phyloP scores from a whole-genome alignment of 208 protist genomes.

The Leishmania lainsoni region DNA sequence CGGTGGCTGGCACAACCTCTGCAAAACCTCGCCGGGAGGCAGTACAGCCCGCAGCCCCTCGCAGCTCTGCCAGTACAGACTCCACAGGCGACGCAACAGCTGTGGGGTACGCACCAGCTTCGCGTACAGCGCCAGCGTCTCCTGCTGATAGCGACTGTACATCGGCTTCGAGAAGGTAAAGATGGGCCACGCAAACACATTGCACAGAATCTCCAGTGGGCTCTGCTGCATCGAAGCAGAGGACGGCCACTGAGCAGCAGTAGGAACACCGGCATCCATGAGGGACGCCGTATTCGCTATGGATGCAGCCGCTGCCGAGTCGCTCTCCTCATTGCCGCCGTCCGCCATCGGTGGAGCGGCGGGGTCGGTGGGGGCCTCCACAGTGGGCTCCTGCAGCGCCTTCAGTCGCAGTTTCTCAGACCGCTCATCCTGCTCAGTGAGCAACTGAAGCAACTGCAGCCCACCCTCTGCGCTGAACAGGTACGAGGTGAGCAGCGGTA shows the following conservation, averaged over 20 bases:
- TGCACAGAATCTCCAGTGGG: constrained; percentile 67
- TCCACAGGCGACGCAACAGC: constrained; percentile 71
- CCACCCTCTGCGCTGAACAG: constrained; percentile 74
- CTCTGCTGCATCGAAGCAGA: constrained; percentile 27
- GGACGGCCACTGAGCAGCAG: constrained; percentile 17
- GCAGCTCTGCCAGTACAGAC: constrained; percentile 58
- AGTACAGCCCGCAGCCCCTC: constrained; percentile 39
- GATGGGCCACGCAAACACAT: constrained; percentile 81
- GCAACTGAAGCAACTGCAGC: constrained; percentile 54
- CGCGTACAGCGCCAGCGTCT: constrained; percentile 63
- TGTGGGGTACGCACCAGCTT: constrained; percentile 57
- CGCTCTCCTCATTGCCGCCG: background rate
- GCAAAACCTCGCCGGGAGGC: constrained; percentile 17
- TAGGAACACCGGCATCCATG: background rate
- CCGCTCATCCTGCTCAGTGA: constrained; percentile 24
- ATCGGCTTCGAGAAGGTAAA: constrained; percentile 51
- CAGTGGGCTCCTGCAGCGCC: constrained; percentile 20
- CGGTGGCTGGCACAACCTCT: constrained; percentile 25
- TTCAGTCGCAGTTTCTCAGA: constrained; percentile 25
- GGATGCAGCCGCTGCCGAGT: background rate
- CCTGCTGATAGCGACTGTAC: constrained; percentile 38
- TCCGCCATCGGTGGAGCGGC: background rate
- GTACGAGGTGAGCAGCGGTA: constrained; percentile 49
- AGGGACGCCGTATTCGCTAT: background rate
- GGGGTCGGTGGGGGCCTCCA: constrained; percentile 13